Percentiles rank a stretch among this genome's conserved stretches.
Evolutionary conservation across 257 asterid genomes (phyloP).

Genomic region (Forsythia viridissima): DNA sequence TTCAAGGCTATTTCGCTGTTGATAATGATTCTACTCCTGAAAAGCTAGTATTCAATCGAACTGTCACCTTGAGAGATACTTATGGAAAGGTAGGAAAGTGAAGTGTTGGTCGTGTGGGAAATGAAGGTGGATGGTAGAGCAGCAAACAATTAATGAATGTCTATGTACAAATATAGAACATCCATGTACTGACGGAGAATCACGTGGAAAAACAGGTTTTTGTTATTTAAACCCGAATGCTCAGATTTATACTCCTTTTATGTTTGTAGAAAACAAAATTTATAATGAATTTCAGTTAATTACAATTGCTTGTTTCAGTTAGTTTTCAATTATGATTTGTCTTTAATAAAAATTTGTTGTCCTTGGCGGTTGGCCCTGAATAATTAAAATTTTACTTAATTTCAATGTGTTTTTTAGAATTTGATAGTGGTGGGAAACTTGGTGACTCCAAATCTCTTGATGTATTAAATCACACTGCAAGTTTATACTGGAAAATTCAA

Average conservation of each 20-base stretch:
- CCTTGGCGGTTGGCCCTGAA: neutral
- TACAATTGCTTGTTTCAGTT: neutral
- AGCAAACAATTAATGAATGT: neutral
- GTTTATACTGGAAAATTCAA: neutral
- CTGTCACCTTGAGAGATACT: constrained; percentile 72
- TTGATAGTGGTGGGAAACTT: neutral
- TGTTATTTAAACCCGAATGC: neutral
- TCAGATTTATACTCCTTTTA: neutral
- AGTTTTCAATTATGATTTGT: neutral
- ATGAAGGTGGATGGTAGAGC: neutral
- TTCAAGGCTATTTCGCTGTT: constrained; percentile 71
- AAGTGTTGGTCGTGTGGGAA: constrained; percentile 7
- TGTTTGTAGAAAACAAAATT: neutral
- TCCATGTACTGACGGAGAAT: constrained; percentile 1
- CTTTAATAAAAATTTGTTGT: no score
- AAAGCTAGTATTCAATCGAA: constrained; percentile 70
- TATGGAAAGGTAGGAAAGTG: constrained; percentile 67
- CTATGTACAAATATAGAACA: constrained; percentile 14
- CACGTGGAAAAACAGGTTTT: neutral
- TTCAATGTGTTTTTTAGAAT: neutral
- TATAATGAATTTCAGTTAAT: neutral
- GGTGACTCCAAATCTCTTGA: neutral
- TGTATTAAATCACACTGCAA: neutral
- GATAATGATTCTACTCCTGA: constrained; percentile 67
- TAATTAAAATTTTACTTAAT: no score